Percentiles rank a stretch among this genome's conserved stretches.
These are phyloP conservation scores for Terfezia boudieri DNA, from an alignment of 495 filamentous ascomycete species.

Conservation along the genomic window DNA sequence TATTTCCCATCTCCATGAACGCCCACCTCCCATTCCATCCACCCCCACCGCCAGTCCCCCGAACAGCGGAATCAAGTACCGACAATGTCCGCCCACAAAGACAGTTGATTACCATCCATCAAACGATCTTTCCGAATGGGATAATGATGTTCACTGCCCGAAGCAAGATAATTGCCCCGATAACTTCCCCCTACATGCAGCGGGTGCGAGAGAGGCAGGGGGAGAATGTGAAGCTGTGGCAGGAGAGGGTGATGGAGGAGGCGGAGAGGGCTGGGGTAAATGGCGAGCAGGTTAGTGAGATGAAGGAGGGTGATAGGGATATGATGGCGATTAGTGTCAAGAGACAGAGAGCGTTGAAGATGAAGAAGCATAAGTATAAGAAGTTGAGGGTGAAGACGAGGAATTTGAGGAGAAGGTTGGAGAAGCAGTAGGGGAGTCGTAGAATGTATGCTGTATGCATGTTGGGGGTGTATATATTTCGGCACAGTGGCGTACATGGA, in stretches of 20 bases:
- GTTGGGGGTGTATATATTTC: neutral
- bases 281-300: constrained; percentile 17
- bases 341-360: constrained; percentile 74
- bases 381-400: constrained; percentile 87
- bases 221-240: neutral
- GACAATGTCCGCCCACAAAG: constrained; percentile 21
- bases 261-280: constrained; percentile 14
- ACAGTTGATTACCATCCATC: constrained; percentile 7
- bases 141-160: neutral
- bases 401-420: constrained; percentile 69
- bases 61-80: constrained; percentile 31
- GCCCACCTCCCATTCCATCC: constrained; percentile 46
- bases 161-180: neutral
- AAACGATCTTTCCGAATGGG: neutral
- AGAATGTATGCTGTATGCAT: neutral
- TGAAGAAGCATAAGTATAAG: constrained; percentile 99
- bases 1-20: neutral
- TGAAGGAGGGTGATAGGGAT: constrained; percentile 31
- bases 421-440: constrained; percentile 22
- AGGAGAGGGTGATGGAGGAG: constrained; percentile 29
- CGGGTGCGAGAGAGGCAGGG: neutral
- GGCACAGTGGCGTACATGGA: neutral
- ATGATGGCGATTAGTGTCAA: constrained; percentile 58
- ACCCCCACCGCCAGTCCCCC: constrained; percentile 48
- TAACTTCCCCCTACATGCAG: constrained; percentile 22